Conservation (phyloP, 1,139 yeast genomes). For the Saccharomyces hybrid region DNA sequence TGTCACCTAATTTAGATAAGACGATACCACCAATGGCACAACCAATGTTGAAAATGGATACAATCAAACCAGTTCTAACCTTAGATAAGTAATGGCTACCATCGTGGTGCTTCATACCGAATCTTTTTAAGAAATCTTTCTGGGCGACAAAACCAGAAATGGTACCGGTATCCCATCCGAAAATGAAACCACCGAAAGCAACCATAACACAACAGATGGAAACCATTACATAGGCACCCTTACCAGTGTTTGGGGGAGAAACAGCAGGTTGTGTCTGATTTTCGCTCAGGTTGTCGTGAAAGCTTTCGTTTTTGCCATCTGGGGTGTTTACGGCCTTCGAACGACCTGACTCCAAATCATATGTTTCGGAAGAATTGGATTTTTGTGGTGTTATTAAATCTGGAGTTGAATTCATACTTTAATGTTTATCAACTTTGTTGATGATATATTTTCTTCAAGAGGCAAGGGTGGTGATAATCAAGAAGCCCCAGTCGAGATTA, state of each 20-base stretch:
- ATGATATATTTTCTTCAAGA: no score
- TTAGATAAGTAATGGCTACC: conserved; percentile 41
- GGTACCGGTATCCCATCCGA: conserved; percentile 74
- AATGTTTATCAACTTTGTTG: no score
- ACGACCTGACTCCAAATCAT: conserved; percentile 7
- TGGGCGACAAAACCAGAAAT: conserved; percentile 70
- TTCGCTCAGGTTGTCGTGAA: conserved; percentile 2
- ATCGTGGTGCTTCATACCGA: conserved; percentile 33
- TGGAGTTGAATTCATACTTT: no score
- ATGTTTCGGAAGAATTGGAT: conserved; percentile 14
- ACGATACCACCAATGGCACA: conserved; percentile 56
- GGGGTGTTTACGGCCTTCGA: conserved; percentile 2
- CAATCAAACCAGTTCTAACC: conserved; percentile 52
- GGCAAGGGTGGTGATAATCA: no score
- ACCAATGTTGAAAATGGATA: conserved; percentile 60
- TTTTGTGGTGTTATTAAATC: no score
- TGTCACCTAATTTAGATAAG: conserved; percentile 48
- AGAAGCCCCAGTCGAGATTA: no score
- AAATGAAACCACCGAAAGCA: conserved; percentile 63
- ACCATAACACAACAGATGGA: conserved; percentile 38
- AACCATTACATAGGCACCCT: conserved; percentile 32
- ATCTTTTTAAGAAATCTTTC: conserved; percentile 50
- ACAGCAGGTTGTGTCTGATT: not conserved
- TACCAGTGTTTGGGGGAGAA: conserved; percentile 2
- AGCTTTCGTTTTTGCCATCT: conserved; percentile 2